Evolutionary conservation across 1,284 basidiomycete species (phyloP).

Genomic region (Malassezia vespertilionis): DNA sequence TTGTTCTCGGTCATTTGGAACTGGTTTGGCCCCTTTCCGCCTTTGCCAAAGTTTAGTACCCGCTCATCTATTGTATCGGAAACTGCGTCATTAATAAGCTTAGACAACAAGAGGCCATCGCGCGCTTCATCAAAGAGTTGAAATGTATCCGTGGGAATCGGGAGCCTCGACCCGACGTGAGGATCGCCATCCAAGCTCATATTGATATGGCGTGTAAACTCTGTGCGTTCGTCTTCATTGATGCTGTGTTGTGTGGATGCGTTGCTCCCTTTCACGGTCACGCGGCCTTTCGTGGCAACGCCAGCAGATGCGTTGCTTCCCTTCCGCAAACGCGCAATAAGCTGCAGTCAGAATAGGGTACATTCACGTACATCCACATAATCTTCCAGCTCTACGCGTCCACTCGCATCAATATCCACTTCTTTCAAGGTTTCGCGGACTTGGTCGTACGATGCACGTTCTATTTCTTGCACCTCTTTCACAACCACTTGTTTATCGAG

Average conservation of each 20-base stretch:
- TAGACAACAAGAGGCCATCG: constrained; percentile 90
- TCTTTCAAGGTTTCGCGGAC: constrained; percentile 70
- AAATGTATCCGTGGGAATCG: constrained; percentile 95
- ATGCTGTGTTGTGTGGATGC: constrained; percentile 94
- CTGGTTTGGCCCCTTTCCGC: constrained; percentile 58
- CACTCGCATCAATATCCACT: constrained; percentile 85
- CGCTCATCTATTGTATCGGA: constrained; percentile 97
- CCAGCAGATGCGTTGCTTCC: constrained; percentile 50
- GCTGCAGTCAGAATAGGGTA: constrained; percentile 47
- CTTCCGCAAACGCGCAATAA: constrained; percentile 65
- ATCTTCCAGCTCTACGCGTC: constrained; percentile 92
- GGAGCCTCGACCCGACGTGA: constrained; percentile 70
- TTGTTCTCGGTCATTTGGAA: constrained; percentile 99
- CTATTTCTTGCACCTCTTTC: constrained; percentile 36
- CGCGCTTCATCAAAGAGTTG: constrained; percentile 92
- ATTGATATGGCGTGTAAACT: constrained; percentile 98
- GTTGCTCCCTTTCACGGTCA: constrained; percentile 86
- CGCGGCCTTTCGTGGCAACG: constrained; percentile 59
- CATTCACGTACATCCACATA: constrained; percentile 82
- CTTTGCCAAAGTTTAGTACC: constrained; percentile 64
- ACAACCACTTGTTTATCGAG: constrained; percentile 40
- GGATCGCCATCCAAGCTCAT: constrained; percentile 75
- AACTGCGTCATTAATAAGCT: constrained; percentile 97
- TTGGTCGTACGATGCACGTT: constrained; percentile 39
- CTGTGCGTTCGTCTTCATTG: constrained; percentile 88